Conservation (phyloP, 2,329 filamentous ascomycete genomes). For the Alternaria atra region DNA sequence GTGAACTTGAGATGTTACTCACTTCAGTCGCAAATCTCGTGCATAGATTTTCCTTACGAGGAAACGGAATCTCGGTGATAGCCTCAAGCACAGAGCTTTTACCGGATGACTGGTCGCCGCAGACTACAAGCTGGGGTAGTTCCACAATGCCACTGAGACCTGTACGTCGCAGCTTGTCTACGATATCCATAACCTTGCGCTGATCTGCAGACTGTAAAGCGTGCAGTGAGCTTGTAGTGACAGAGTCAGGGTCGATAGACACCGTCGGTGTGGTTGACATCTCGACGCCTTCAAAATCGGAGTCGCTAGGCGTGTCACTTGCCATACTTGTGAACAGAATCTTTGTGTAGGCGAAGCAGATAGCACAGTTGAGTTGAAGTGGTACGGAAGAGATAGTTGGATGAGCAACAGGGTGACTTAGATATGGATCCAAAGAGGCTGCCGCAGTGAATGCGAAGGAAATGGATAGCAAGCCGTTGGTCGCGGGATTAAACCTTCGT, state of each 20-base stretch:
- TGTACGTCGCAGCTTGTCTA: slow-evolving; percentile 61
- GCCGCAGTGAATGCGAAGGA: background rate
- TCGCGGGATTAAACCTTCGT: background rate
- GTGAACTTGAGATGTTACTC: background rate
- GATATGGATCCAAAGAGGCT: background rate
- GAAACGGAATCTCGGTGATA: slow-evolving; percentile 68
- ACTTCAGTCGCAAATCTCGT: slow-evolving; percentile 66
- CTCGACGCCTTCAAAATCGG: background rate
- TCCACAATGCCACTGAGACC: slow-evolving; percentile 52
- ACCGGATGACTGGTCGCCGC: slow-evolving; percentile 65
- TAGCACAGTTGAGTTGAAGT: background rate
- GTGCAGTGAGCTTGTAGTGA: slow-evolving; percentile 48
- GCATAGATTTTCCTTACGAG: slow-evolving; percentile 64
- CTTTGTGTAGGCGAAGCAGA: background rate
- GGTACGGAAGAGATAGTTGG: background rate
- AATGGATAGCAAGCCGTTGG: background rate
- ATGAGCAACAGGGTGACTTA: background rate
- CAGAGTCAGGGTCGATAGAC: slow-evolving; percentile 15
- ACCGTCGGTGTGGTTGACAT: background rate
- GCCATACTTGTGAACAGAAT: background rate
- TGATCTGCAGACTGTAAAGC: slow-evolving; percentile 59
- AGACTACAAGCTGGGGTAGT: slow-evolving; percentile 40
- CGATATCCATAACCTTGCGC: slow-evolving; percentile 60
- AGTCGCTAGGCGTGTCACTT: background rate
- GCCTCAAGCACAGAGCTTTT: slow-evolving; percentile 73